A percentile compares a stretch with the other conserved stretches of the same genome.
phyloP scores from a whole-genome alignment of 1,284 basidiomycete species.

The Heliocybe sulcata region DNA sequence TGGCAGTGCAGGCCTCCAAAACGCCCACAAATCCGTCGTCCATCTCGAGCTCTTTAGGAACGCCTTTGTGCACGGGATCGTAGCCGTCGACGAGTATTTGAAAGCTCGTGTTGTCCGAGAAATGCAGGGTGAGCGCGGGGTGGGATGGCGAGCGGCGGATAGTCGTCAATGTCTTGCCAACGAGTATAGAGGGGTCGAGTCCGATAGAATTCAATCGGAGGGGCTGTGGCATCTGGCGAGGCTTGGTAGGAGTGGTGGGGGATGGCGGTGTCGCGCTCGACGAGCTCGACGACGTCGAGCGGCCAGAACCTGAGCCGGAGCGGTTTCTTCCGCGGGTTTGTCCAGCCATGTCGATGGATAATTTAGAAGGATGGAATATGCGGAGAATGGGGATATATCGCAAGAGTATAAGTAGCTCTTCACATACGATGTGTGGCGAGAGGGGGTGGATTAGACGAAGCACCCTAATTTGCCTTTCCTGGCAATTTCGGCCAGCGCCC shows the following conservation, averaged over 20 bases:
- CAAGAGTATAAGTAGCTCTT: background rate
- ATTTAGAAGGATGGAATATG: background rate
- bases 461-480: background rate
- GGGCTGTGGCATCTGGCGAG: conserved; percentile 21
- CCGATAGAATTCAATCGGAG: conserved; percentile 31
- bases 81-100: conserved; percentile 59
- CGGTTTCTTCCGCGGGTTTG: background rate
- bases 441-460: background rate
- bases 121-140: conserved; percentile 48
- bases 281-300: conserved; percentile 6
- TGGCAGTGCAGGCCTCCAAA: conserved; percentile 28
- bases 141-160: conserved; percentile 45
- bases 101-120: conserved; percentile 43
- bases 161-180: conserved; percentile 43
- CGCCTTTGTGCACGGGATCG: conserved; percentile 42
- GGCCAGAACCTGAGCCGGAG: background rate
- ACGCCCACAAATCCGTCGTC: conserved; percentile 34
- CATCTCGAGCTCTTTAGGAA: conserved; percentile 54
- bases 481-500: background rate
- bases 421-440: background rate
- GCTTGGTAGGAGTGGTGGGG: conserved; percentile 19
- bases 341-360: background rate
- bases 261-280: conserved; percentile 13
- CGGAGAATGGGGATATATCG: background rate
- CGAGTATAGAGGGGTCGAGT: conserved; percentile 37